Evolutionary conservation across 805 yeast species (phyloP).

Genomic region (Myxozyma neotropica): DNA sequence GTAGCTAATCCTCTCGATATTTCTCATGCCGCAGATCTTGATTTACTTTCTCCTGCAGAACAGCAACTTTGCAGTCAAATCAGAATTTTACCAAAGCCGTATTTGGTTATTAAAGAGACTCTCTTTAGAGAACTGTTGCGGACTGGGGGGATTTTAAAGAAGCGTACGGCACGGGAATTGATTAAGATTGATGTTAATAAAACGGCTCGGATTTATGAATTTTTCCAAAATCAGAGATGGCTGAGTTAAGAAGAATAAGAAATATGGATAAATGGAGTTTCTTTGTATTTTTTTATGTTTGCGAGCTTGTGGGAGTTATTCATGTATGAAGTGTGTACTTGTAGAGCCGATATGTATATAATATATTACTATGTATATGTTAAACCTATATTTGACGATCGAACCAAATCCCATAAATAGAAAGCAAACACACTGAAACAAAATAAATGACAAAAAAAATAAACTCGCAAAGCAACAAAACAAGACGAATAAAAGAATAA

Average conservation of each 20-base stretch:
- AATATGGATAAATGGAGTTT: no score
- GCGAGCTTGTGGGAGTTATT: no score
- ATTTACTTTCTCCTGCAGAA: slow-evolving; percentile 83
- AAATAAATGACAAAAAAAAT: not conserved
- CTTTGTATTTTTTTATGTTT: no score
- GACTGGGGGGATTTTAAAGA: slow-evolving; percentile 80
- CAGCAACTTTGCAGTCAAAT: slow-evolving; percentile 80
- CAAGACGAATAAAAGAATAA: not conserved
- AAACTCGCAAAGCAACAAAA: not conserved
- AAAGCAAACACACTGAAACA: not conserved
- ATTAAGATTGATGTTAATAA: slow-evolving; percentile 83
- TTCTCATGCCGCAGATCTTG: slow-evolving; percentile 74
- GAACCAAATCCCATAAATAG: slow-evolving; percentile 1
- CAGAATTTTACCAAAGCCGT: slow-evolving; percentile 89
- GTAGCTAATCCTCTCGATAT: slow-evolving; percentile 45
- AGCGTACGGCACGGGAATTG: slow-evolving; percentile 81
- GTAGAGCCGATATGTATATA: not conserved
- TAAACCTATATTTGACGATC: not conserved
- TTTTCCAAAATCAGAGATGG: slow-evolving; percentile 93
- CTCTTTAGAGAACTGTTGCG: slow-evolving; percentile 83
- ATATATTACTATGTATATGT: no score
- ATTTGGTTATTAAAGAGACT: slow-evolving; percentile 86
- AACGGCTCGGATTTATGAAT: slow-evolving; percentile 86
- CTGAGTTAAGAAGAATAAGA: slow-evolving; percentile 38
- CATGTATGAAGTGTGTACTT: no score